Conservation (phyloP, 495 filamentous ascomycete species). For the Lasiosphaeria miniovina region DNA sequence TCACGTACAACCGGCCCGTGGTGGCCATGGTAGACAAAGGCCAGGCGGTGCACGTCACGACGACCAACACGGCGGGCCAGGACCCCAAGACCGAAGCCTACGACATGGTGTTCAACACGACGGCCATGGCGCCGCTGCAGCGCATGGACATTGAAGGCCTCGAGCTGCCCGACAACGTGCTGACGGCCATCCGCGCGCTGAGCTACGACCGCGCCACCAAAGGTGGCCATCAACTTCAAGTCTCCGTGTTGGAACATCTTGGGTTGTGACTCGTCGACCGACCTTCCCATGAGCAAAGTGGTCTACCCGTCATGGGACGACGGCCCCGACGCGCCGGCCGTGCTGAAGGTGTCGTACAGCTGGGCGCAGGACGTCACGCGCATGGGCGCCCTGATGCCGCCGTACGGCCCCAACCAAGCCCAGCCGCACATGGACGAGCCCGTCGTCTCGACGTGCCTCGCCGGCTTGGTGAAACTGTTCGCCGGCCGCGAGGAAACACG, state of each 20-base stretch:
- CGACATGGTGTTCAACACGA: conserved; percentile 29
- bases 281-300: conserved; percentile 35
- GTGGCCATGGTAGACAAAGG: conserved; percentile 16
- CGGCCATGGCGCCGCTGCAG: conserved; percentile 27
- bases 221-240: conserved; percentile 35
- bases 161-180: conserved; percentile 20
- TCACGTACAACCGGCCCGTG: conserved; percentile 23
- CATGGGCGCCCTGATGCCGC: conserved; percentile 31
- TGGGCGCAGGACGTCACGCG: conserved; percentile 41
- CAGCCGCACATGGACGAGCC: conserved; percentile 14
- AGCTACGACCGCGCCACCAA: conserved; percentile 32
- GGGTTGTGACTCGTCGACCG: conserved; percentile 36
- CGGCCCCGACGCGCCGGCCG: conserved; percentile 28
- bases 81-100: conserved; percentile 17
- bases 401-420: conserved; percentile 23
- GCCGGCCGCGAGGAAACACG: not conserved
- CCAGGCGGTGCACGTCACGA: conserved; percentile 2
- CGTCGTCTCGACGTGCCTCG: conserved; percentile 12
- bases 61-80: conserved; percentile 1
- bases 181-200: conserved; percentile 28
- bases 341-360: conserved; percentile 42
- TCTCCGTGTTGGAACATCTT: conserved; percentile 28
- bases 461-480: conserved; percentile 13
- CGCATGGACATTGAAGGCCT: conserved; percentile 28
- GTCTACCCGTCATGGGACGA: conserved; percentile 46